Base-by-base conservation (phyloP, 441 rosid species). In the Bocquillonia castaneifolia region DNA sequence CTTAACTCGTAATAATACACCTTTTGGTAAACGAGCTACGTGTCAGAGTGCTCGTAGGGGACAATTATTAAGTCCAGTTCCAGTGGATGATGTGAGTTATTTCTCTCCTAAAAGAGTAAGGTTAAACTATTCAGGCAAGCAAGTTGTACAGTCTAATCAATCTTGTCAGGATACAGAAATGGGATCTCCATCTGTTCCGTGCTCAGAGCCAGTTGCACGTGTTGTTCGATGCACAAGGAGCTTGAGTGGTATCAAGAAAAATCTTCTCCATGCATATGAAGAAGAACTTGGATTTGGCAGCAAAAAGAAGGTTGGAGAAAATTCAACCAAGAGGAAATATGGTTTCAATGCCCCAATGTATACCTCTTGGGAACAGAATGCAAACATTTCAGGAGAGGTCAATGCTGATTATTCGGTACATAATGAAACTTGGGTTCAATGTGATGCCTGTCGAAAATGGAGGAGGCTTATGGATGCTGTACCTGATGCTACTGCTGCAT, bases 401-500 rank as follows among this genome's bases (percentile, higher is more conserved):
- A 71, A 74, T 71, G 59, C 74, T 42, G 84, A 80, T 67, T 63
- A 55, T 71, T 67, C 66, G 34, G 70, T 69, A 53, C 67, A 36
- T 71, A 83, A 80, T 42, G 93, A 89, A 61, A 81, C 81, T 58
- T 93, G 98, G 98, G 85, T 91, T 71, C 98, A 93, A 80, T 91
- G 99, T 52, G 95, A 93, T 81, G 82, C 91, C 58, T 93, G 99
- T 78, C 75, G 77, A 63, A 91, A 93, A 80, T 93, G 99, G 99
- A 91, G 97, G 83, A 89, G 84, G 82, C 77, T 86, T 65, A 67
- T 67, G 56, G 88, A 76, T 71, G 75, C 72, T 67, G 69, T 74
- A 47, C 81, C 81, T 72, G 79, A 83, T 81, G 68, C 80, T 57
- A 78, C 76, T 69, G 78, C 81, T 57, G 89, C 92, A 59, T 93